These are phyloP conservation scores for Acanthamoeba castellanii DNA, from an alignment of 208 protist species.

Conservation along the genomic window DNA sequence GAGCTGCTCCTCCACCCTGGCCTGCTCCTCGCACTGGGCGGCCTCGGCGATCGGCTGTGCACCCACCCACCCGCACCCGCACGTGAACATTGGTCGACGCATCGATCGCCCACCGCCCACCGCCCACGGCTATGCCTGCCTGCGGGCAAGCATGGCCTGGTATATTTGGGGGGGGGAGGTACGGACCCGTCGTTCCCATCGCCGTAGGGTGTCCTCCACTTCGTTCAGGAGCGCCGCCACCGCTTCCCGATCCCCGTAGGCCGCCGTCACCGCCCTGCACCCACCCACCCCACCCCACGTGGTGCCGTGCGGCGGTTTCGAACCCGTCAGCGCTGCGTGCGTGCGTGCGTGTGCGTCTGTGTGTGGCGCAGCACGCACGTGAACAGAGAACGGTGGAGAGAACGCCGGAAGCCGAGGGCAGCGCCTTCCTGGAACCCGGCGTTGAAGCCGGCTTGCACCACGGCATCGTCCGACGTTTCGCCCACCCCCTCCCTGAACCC, in stretches of 20 bases:
- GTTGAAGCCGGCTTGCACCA: slow-evolving; percentile 44
- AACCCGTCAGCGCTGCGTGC: too few species aligned
- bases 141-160: background rate
- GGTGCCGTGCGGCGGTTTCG: too few species aligned
- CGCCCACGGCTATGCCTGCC: too few species aligned
- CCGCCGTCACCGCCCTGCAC: background rate
- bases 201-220: background rate
- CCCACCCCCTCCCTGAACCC: slow-evolving; percentile 15
- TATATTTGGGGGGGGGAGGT: too few species aligned
- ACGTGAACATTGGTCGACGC: too few species aligned
- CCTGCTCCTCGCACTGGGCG: background rate
- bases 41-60: slow-evolving; percentile 6
- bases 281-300: background rate
- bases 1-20: background rate
- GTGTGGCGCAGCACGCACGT: too few species aligned
- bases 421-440: background rate
- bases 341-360: too few species aligned
- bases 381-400: background rate
- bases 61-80: background rate
- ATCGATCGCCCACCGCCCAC: too few species aligned
- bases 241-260: background rate
- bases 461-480: background rate
- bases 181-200: background rate
- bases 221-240: background rate
- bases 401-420: background rate